These are phyloP conservation scores for Hydrangea macrophylla DNA, from an alignment of 148 eudicot genomes.

Conservation along the genomic window DNA sequence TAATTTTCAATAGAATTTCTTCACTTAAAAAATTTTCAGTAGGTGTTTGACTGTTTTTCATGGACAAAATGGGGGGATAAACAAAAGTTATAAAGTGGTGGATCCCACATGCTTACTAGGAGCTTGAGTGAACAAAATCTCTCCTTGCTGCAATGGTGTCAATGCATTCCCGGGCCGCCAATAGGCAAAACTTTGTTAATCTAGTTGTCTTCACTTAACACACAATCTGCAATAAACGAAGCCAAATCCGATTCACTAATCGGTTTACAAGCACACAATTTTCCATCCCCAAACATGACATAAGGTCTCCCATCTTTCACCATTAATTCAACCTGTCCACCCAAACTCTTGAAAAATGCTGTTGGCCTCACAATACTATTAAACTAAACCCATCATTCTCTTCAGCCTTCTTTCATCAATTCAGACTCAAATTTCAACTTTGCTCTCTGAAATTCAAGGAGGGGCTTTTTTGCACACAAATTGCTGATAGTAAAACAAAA, in stretches of 20 bases:
- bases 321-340: constrained; percentile 90
- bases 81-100: too few species aligned
- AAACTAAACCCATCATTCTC: constrained; percentile 50
- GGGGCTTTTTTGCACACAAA: constrained; percentile 95
- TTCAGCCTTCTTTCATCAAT: constrained; percentile 60
- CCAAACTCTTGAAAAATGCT: constrained; percentile 97
- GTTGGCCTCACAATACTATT: constrained; percentile 94
- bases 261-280: constrained; percentile 89
- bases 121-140: constrained; percentile 78
- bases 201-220: constrained; percentile 62
- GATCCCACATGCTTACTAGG: too few species aligned
- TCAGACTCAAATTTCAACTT: constrained; percentile 89
- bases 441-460: constrained; percentile 85
- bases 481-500: constrained; percentile 85
- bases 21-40: too few species aligned
- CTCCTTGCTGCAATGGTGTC: constrained; percentile 94
- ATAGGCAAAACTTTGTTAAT: constrained; percentile 69
- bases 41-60: too few species aligned
- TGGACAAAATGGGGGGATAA: too few species aligned
- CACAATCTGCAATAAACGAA: constrained; percentile 75
- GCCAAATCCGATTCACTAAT: constrained; percentile 88
- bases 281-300: constrained; percentile 99
- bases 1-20: too few species aligned
- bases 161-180: constrained; percentile 87
- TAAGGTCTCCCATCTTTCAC: constrained; percentile 93